Evolutionary conservation across 2,329 filamentous ascomycete genomes (phyloP), one percentile per base, ranked within the genome.

Genomic region (Pseudogymnoascus sp.): DNA sequence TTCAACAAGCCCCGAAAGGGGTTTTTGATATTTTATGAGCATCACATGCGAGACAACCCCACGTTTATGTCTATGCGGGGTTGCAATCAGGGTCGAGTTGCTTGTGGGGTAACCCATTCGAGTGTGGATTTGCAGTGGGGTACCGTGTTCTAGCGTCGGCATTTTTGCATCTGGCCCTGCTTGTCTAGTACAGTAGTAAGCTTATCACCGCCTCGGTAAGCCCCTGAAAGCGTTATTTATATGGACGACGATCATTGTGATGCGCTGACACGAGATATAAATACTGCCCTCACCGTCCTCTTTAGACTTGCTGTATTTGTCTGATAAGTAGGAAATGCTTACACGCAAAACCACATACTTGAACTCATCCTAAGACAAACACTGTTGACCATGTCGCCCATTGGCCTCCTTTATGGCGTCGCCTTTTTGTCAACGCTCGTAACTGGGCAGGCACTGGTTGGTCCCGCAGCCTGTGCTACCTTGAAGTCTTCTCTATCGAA

Each of bases 71-170:
- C 16, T 12, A 18, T 18, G n/a, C 25, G 25, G 50, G 50, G 50
- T 31, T 18, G 10, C 18, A 34, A 56, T 4, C 50, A 56, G 50
- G 50, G 50, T 34, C 50, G 4, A 4, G 25, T 34, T 56, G 8
- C n/a, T n/a, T 18, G 50, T 50, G 50, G 25, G 50, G 50, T 56
- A 56, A 16, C 50, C 6, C 8, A 10, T 34, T 53, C 5, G 10
- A 56, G 50, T 18, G 50, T 34, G 50, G 50, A 56, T 56, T 56
- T 34, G 50, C 50, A 56, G 50, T 34, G 25, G 25, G 46, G 50
- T 34, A 34, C 7, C 46, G 25, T 5, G 1, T 18, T 56, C 5
- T 34, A 56, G 50, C 18, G 50, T 34, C 25, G 25, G 50, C 50
- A 56, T 56, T 56, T 56, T 34, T 18, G n/a, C n/a, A 56, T 56